Conservation (phyloP, 495 filamentous ascomycete genomes). For the Penicillium waksmanii region DNA sequence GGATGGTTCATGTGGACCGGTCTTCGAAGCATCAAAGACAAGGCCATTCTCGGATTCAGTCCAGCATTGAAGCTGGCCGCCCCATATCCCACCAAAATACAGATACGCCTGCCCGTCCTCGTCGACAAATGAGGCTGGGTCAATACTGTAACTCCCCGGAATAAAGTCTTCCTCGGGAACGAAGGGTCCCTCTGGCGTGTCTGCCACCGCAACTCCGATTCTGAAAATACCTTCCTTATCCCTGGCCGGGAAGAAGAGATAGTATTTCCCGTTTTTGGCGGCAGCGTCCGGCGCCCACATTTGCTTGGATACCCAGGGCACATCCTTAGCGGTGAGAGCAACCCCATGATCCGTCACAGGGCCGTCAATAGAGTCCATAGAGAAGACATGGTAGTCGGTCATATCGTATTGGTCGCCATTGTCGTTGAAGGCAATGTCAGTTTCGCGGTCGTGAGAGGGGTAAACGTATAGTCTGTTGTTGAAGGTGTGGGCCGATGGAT, state of each 20-base stretch:
- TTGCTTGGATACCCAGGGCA: slow-evolving; percentile 50
- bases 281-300: slow-evolving; percentile 56
- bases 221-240: slow-evolving; percentile 59
- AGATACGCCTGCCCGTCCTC: slow-evolving; percentile 52
- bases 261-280: slow-evolving; percentile 51
- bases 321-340: slow-evolving; percentile 39
- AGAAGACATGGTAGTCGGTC: slow-evolving; percentile 59
- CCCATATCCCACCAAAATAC: slow-evolving; percentile 65
- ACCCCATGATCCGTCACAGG: slow-evolving; percentile 49
- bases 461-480: slow-evolving; percentile 54
- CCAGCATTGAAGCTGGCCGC: slow-evolving; percentile 69
- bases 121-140: slow-evolving; percentile 55
- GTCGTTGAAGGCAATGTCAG: slow-evolving; percentile 64
- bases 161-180: slow-evolving; percentile 40
- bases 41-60: slow-evolving; percentile 22
- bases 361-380: slow-evolving; percentile 40
- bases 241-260: slow-evolving; percentile 52
- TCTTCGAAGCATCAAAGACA: slow-evolving; percentile 48
- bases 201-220: slow-evolving; percentile 55
- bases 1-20: slow-evolving; percentile 57
- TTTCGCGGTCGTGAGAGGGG: slow-evolving; percentile 50
- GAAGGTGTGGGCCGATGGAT: slow-evolving; percentile 56
- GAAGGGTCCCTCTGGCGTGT: slow-evolving; percentile 52
- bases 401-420: slow-evolving; percentile 85
- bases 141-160: slow-evolving; percentile 50